These are phyloP conservation scores for Saccharata proteae DNA, from an alignment of 2,329 filamentous ascomycete genomes.

Conservation along the genomic window DNA sequence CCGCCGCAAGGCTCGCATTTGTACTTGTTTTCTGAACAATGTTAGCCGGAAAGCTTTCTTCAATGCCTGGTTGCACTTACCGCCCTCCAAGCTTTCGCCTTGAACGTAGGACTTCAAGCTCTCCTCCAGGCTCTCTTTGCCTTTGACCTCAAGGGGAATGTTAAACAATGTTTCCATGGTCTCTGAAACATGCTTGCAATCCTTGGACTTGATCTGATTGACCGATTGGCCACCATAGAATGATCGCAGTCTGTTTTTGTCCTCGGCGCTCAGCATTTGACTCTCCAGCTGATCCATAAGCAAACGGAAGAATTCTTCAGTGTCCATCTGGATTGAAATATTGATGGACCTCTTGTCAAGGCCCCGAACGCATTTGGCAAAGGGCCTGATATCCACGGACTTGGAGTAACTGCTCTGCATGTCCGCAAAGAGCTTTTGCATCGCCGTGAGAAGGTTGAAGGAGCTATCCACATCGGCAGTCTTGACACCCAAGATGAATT, in stretches of 20 bases:
- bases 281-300: constrained; percentile 85
- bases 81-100: constrained; percentile 91
- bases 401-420: constrained; percentile 75
- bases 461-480: constrained; percentile 42
- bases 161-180: constrained; percentile 82
- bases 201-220: constrained; percentile 89
- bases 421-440: constrained; percentile 68
- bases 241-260: constrained; percentile 60
- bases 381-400: constrained; percentile 57
- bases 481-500: constrained; percentile 56
- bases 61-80: neutral
- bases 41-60: constrained; percentile 20
- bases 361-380: constrained; percentile 66
- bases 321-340: constrained; percentile 87
- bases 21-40: constrained; percentile 99
- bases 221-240: constrained; percentile 90
- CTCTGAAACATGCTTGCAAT: constrained; percentile 89
- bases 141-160: constrained; percentile 92
- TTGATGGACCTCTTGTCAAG: constrained; percentile 78
- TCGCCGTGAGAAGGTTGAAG: constrained; percentile 61
- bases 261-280: constrained; percentile 56
- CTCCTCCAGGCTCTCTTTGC: constrained; percentile 70
- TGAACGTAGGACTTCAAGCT: constrained; percentile 92
- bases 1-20: constrained; percentile 83
- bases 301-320: constrained; percentile 93